phyloP scores from a whole-genome alignment of 768 basidiomycete species.

The Serendipita vermifera region DNA sequence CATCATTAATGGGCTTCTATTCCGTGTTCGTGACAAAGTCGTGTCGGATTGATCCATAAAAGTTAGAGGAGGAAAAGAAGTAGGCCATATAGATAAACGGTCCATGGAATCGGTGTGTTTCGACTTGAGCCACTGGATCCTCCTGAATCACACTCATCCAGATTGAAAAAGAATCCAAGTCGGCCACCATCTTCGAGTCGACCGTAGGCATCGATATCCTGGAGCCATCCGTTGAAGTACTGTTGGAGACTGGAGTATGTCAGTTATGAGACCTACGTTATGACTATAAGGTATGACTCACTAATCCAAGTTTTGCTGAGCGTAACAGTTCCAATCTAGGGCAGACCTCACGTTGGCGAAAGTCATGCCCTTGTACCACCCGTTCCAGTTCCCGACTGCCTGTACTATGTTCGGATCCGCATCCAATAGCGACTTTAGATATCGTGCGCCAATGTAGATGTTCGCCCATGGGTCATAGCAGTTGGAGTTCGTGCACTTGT shows the following conservation, averaged over 20 bases:
- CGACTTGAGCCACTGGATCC: background rate
- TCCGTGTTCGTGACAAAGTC: no score
- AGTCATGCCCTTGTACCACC: conserved; percentile 51
- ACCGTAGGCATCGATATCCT: conserved; percentile 35
- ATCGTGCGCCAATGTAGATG: background rate
- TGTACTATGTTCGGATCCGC: conserved; percentile 27
- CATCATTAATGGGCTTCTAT: no score
- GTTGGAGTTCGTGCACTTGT: background rate
- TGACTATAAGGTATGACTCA: conserved; percentile 25
- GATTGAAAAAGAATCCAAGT: conserved; percentile 58
- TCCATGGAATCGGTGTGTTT: no score
- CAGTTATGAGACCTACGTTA: conserved; percentile 1
- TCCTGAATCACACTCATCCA: conserved; percentile 26
- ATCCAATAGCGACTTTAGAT: background rate
- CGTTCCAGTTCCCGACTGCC: conserved; percentile 61
- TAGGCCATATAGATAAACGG: no score
- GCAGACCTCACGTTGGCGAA: conserved; percentile 49
- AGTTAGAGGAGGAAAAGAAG: no score
- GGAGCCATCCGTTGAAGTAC: conserved; percentile 59
- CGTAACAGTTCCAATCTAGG: conserved; percentile 42
- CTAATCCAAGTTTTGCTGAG: conserved; percentile 85
- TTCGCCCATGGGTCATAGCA: conserved; percentile 5
- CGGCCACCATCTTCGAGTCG: conserved; percentile 27
- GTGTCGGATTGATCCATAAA: no score
- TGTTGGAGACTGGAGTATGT: conserved; percentile 41